Evolutionary conservation across 179 eudicot genomes (phyloP).

Genomic region (Silene noctiflora): DNA sequence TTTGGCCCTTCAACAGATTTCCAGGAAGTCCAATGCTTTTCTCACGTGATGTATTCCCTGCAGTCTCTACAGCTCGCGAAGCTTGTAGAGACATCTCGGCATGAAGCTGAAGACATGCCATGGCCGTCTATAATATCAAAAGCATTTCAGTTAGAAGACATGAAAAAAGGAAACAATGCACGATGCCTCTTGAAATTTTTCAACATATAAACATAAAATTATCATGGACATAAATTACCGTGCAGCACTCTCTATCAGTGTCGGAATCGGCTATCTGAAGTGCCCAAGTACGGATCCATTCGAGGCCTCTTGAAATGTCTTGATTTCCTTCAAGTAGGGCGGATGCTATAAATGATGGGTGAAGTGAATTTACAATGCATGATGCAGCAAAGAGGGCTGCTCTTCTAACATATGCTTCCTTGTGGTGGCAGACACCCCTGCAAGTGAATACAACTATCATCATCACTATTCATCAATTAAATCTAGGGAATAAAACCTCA

Average conservation of each 20-base stretch:
- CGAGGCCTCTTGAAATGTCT: slow-evolving; percentile 80
- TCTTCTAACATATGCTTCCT: slow-evolving; percentile 83
- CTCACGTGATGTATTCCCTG: slow-evolving; percentile 28
- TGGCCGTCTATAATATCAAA: slow-evolving; percentile 60
- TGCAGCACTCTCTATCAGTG: slow-evolving; percentile 75
- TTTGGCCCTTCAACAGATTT: slow-evolving; percentile 45
- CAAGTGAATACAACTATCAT: slow-evolving; percentile 18
- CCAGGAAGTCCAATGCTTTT: slow-evolving; percentile 49
- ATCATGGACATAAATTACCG: slow-evolving; percentile 38
- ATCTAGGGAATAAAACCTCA: not conserved
- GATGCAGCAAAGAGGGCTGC: slow-evolving; percentile 89
- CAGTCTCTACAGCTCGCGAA: slow-evolving; percentile 65
- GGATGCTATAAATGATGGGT: slow-evolving; percentile 85
- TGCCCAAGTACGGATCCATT: slow-evolving; percentile 89
- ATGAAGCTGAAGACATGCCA: slow-evolving; percentile 85
- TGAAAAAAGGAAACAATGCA: not conserved
- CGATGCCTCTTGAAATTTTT: not conserved
- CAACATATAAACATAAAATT: not conserved
- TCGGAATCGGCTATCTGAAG: slow-evolving; percentile 80
- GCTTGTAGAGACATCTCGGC: slow-evolving; percentile 91
- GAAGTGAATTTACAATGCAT: slow-evolving; percentile 71
- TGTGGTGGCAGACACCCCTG: slow-evolving; percentile 76
- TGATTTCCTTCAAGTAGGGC: slow-evolving; percentile 63
- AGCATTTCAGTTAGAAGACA: not conserved
- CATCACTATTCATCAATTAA: not conserved